phyloP scores from a whole-genome alignment of 106 monocot species.

The Phalaenopsis equestris region DNA sequence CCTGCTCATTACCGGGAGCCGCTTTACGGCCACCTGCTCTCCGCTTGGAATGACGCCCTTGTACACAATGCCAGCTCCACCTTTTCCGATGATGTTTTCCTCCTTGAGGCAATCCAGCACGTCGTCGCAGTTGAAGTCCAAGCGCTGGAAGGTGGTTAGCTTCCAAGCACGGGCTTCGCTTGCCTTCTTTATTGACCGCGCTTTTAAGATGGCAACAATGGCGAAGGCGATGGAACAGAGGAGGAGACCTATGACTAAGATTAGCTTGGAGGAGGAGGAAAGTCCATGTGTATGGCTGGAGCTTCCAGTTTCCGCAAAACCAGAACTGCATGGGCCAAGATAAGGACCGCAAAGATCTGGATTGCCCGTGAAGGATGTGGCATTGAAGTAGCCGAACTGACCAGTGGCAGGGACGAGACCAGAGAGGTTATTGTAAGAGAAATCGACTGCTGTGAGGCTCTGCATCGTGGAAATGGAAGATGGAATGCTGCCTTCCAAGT shows the following conservation, averaged over 20 bases:
- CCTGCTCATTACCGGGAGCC: conserved; percentile 49
- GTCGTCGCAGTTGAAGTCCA: conserved; percentile 60
- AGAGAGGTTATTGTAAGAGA: conserved; percentile 87
- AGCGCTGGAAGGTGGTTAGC: conserved; percentile 57
- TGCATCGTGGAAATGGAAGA: conserved; percentile 70
- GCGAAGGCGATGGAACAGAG: conserved; percentile 59
- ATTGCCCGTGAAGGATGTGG: conserved; percentile 84
- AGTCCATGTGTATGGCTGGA: conserved; percentile 23
- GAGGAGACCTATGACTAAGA: conserved; percentile 48
- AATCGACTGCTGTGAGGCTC: conserved; percentile 79
- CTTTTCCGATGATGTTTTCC: conserved; percentile 64
- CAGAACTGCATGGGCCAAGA: conserved; percentile 39
- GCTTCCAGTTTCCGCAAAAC: neutral
- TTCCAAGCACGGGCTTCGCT: conserved; percentile 55
- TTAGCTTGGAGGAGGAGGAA: conserved; percentile 55
- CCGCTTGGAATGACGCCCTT: conserved; percentile 61
- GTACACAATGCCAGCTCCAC: conserved; percentile 61
- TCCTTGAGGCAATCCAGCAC: conserved; percentile 52
- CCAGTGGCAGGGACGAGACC: conserved; percentile 76
- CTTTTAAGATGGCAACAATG: conserved; percentile 49
- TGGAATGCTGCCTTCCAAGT: conserved; percentile 60
- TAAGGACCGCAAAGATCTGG: conserved; percentile 66
- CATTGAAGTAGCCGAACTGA: conserved; percentile 97
- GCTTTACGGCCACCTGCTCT: conserved; percentile 53
- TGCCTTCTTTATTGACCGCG: conserved; percentile 54